Evolutionary conservation across 2,329 filamentous ascomycete genomes (phyloP), one percentile per base, ranked within the genome.

Genomic region (Macrophomina phaseolina): DNA sequence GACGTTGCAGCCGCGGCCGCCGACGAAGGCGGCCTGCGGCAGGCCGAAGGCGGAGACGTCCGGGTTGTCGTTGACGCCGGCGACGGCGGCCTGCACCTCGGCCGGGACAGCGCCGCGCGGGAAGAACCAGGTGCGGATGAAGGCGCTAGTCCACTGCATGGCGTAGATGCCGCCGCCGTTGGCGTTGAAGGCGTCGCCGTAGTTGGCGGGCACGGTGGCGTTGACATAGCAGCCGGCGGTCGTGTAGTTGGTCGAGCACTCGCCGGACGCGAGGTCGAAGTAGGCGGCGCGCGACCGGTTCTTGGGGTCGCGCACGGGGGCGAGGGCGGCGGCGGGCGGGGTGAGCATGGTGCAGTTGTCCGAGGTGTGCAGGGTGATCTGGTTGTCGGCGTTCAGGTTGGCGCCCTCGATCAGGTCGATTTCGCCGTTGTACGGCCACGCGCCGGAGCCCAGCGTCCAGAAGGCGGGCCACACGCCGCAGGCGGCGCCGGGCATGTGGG

Each of bases 21-120:
- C 78, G 68, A 73, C 89, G 73, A 90, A 90, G 68, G 91, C 89
- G 1, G 89, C 88, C 8, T 86, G 71, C 0, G 90, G 87, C 2
- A 78, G 80, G 14, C 88, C 89, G 85, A 90, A 92, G 12, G n/a
- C 36, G 60, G 82, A 84, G 0, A 90, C 88, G 69, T 91, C 82
- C 0, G 89, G 90, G 1, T 68, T 69, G n/a, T 38, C 30, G 16
- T 9, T 6, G 11, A 8, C 32, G 1, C 14, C 28, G 30, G 6
- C 45, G 4, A 30, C 11, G 14, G 71, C 70, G 51, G 71, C 80
- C n/a, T 79, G 75, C 68, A 91, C 84, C 71, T 73, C 75, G 3
- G 67, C 32, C 0, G 78, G 78, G 14, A 75, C 73, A 48, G 66
- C 64, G 18, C 42, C 56, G 18, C 71, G 70, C 16, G 69, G 68